A percentile compares a stretch with the other conserved stretches of the same genome.
phyloP scores from a whole-genome alignment of 1,284 basidiomycete species.

The Ceratobasidium sp. region DNA sequence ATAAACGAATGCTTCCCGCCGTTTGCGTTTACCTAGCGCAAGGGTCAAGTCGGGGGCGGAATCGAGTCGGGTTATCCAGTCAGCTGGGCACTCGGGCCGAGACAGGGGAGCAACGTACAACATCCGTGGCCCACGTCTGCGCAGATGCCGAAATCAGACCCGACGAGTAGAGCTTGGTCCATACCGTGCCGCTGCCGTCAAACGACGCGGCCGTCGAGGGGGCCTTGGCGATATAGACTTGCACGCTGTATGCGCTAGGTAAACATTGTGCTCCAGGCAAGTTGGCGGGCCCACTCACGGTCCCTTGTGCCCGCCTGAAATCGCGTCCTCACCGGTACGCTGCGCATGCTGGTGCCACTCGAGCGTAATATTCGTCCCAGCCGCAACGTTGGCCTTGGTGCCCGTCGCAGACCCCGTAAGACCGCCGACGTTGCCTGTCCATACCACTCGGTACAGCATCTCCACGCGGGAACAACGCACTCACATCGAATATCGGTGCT shows the following conservation, averaged over 20 bases:
- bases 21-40: constrained; percentile 57
- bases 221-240: constrained; percentile 66
- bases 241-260: constrained; percentile 28
- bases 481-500: constrained; percentile 61
- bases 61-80: constrained; percentile 1
- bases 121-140: constrained; percentile 64
- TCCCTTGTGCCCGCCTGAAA: constrained; percentile 67
- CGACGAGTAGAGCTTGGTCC: constrained; percentile 68
- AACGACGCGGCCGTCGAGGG: constrained; percentile 62
- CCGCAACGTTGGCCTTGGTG: constrained; percentile 60
- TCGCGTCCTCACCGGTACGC: constrained; percentile 68
- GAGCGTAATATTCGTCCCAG: constrained; percentile 60
- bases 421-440: constrained; percentile 62
- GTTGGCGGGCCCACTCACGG: constrained; percentile 54
- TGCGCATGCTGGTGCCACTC: constrained; percentile 66
- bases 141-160: constrained; percentile 60
- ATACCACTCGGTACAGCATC: background rate
- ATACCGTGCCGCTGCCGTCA: constrained; percentile 65
- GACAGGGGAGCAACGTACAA: constrained; percentile 54
- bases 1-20: constrained; percentile 63
- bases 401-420: constrained; percentile 60
- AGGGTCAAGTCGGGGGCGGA: background rate
- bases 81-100: constrained; percentile 2
- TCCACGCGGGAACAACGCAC: background rate
- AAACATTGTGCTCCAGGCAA: background rate